A percentile compares a stretch with the other conserved stretches of the same genome.
Evolutionary conservation across 805 yeast genomes (phyloP).

Genomic region (Diddensiella transvaalensis): DNA sequence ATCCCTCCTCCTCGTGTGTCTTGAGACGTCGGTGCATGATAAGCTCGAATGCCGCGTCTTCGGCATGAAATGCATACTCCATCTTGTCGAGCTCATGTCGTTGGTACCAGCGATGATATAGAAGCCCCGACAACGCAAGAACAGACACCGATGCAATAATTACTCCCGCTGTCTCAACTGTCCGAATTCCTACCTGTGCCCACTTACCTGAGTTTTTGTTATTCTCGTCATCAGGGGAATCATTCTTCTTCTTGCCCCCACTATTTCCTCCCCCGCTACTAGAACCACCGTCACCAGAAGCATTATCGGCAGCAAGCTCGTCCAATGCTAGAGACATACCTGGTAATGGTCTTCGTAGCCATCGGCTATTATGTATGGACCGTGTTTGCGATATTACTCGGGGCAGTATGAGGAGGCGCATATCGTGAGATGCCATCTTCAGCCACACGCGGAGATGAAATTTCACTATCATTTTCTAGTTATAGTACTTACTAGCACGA

Average conservation of each 20-base stretch:
- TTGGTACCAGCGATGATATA: constrained; percentile 62
- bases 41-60: constrained; percentile 61
- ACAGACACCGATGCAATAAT: constrained; percentile 66
- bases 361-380: background rate
- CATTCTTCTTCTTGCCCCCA: background rate
- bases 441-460: too few species aligned
- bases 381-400: too few species aligned
- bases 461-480: too few species aligned
- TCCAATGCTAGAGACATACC: background rate
- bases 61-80: constrained; percentile 60
- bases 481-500: too few species aligned
- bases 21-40: constrained; percentile 43
- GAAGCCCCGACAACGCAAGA: constrained; percentile 67
- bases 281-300: background rate
- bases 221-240: background rate
- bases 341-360: background rate
- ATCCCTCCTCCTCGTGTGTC: constrained; percentile 38
- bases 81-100: constrained; percentile 60
- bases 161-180: constrained; percentile 61
- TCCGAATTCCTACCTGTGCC: background rate
- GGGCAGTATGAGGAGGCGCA: too few species aligned
- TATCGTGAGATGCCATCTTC: too few species aligned
- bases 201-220: background rate
- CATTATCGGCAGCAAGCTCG: background rate
- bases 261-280: background rate